phyloP scores from a whole-genome alignment of 164 flowering plant species.

The Litsea cubeba region DNA sequence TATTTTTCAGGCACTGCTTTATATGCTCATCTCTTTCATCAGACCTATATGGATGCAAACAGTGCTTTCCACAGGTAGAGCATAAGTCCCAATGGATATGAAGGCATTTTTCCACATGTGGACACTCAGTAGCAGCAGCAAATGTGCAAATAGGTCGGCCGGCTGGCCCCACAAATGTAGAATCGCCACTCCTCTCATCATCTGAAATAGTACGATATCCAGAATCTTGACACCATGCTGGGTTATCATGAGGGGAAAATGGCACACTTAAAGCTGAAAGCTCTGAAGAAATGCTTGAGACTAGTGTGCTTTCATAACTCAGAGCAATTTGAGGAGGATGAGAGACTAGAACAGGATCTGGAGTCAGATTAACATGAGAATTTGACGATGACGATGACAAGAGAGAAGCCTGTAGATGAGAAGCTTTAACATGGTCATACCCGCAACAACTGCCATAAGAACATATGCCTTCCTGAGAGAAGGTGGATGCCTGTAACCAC shows the following conservation, averaged over 20 bases:
- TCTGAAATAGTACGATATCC: slow-evolving; percentile 21
- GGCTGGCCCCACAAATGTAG: slow-evolving; percentile 27
- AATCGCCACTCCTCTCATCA: slow-evolving; percentile 19
- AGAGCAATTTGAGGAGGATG: slow-evolving; percentile 20
- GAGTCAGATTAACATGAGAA: slow-evolving; percentile 22
- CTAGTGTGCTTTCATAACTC: slow-evolving; percentile 9
- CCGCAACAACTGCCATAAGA: slow-evolving; percentile 89
- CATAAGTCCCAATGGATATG: slow-evolving; percentile 86
- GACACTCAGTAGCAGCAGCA: slow-evolving; percentile 92
- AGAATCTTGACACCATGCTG: slow-evolving; percentile 40
- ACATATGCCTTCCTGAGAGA: slow-evolving; percentile 81
- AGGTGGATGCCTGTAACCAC: slow-evolving; percentile 71
- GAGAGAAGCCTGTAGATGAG: slow-evolving; percentile 32
- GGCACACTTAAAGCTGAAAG: slow-evolving; percentile 31
- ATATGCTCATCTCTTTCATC: slow-evolving; percentile 82
- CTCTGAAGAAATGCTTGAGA: slow-evolving; percentile 20
- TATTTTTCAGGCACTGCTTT: slow-evolving; percentile 58
- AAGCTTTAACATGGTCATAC: slow-evolving; percentile 79
- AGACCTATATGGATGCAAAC: slow-evolving; percentile 82
- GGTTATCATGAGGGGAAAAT: slow-evolving; percentile 22
- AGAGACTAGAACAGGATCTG: slow-evolving; percentile 22
- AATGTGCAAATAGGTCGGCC: slow-evolving; percentile 67
- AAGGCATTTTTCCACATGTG: slow-evolving; percentile 81
- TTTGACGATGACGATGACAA: slow-evolving; percentile 46
- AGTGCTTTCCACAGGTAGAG: slow-evolving; percentile 68